A percentile compares a stretch with the other conserved stretches of the same genome.
phyloP scores from a whole-genome alignment of 257 asterid genomes.

The Solanum lycopersicoides region DNA sequence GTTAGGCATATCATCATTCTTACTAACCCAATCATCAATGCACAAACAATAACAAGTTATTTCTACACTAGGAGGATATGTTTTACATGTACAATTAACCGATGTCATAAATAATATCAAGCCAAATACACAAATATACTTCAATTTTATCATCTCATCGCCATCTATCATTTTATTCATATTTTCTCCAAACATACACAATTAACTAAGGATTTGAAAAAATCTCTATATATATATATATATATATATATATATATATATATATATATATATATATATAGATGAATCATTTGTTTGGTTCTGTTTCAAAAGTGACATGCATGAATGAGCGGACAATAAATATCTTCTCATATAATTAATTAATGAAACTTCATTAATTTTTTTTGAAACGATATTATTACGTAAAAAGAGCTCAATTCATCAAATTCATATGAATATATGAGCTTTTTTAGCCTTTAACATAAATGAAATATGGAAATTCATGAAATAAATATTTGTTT shows the following conservation, averaged over 20 bases:
- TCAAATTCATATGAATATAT: not conserved
- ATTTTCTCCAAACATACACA: not conserved
- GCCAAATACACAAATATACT: not conserved
- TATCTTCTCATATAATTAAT: too few relatives aligned
- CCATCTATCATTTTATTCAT: not conserved
- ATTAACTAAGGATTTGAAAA: not conserved
- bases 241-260: not conserved
- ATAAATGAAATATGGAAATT: too few relatives aligned
- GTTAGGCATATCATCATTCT: not conserved
- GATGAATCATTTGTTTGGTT: too few relatives aligned
- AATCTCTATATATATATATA: not conserved
- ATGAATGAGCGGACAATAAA: too few relatives aligned
- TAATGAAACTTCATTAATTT: not conserved
- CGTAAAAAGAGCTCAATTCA: not conserved
- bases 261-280: too few relatives aligned
- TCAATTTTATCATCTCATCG: not conserved
- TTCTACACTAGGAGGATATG: not conserved
- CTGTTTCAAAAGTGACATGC: too few relatives aligned
- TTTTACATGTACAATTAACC: not conserved
- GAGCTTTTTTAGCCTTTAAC: not conserved
- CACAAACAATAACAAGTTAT: not conserved
- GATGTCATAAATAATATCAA: not conserved
- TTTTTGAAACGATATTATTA: not conserved
- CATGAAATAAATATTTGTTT: too few relatives aligned
- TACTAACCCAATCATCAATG: rapidly evolving